Evolutionary conservation across 1,284 basidiomycete genomes (phyloP).

Genomic region (Trametes versicolor): DNA sequence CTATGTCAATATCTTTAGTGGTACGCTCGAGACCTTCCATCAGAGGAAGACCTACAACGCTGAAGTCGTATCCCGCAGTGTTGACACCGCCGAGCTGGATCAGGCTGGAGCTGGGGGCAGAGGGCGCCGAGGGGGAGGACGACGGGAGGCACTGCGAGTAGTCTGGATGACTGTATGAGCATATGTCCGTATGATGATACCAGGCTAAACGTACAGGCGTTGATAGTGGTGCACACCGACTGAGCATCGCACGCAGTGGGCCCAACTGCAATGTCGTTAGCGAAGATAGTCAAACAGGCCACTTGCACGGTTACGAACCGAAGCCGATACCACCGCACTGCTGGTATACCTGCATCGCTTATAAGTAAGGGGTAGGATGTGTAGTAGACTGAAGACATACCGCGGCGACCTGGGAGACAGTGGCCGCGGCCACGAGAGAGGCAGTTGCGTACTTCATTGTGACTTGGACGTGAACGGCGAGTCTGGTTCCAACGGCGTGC

Average conservation of each 20-base stretch:
- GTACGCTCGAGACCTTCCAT: neutral
- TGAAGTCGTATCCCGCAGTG: conserved; percentile 49
- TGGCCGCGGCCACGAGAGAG: conserved; percentile 36
- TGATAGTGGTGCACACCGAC: conserved; percentile 43
- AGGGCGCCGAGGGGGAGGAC: neutral
- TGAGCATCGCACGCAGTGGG: conserved; percentile 45
- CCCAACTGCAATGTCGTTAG: conserved; percentile 33
- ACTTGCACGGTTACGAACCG: conserved; percentile 28
- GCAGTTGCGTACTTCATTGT: conserved; percentile 38
- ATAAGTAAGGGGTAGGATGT: neutral
- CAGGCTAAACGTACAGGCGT: conserved; percentile 38
- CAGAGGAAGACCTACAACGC: conserved; percentile 39
- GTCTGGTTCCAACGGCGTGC: neutral
- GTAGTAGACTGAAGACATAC: conserved; percentile 17
- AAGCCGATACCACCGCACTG: conserved; percentile 41
- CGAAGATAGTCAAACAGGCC: neutral
- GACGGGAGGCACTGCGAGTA: conserved; percentile 48
- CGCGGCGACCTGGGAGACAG: conserved; percentile 35
- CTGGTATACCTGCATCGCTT: conserved; percentile 30
- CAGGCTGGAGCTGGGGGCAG: conserved; percentile 37
- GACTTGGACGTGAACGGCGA: conserved; percentile 8
- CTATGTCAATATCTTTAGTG: conserved; percentile 26
- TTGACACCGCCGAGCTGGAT: conserved; percentile 56
- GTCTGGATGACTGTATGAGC: conserved; percentile 32
- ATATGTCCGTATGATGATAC: neutral